Evolutionary conservation across 768 basidiomycete genomes (phyloP).

Genomic region (Termitomyces sp.): DNA sequence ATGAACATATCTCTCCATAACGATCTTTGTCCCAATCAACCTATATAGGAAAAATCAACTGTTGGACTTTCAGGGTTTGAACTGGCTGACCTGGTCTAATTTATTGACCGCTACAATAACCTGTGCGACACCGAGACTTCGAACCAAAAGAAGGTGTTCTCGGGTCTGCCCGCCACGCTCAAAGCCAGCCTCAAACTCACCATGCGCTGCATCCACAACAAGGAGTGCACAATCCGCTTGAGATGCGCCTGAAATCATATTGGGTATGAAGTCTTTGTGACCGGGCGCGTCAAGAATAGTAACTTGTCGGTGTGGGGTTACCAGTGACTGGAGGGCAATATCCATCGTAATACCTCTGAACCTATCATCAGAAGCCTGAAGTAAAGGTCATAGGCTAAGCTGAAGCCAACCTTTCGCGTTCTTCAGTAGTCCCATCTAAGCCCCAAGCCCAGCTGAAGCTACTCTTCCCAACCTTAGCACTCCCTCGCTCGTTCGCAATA

Average conservation of each 20-base stretch:
- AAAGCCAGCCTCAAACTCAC: constrained; percentile 97
- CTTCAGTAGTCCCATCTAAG: constrained; percentile 88
- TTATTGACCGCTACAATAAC: constrained; percentile 95
- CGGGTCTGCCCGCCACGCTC: constrained; percentile 92
- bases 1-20: constrained; percentile 78
- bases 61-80: neutral
- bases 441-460: constrained; percentile 99
- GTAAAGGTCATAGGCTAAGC: neutral
- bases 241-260: constrained; percentile 98
- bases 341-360: constrained; percentile 96
- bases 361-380: constrained; percentile 7
- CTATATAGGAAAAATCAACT: constrained; percentile 32
- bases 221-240: constrained; percentile 95
- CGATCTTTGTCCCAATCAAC: constrained; percentile 84
- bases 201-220: constrained; percentile 85
- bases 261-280: constrained; percentile 96
- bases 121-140: constrained; percentile 90
- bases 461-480: constrained; percentile 85
- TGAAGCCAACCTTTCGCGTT: constrained; percentile 75
- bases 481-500: constrained; percentile 83
- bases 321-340: constrained; percentile 78
- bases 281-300: constrained; percentile 98
- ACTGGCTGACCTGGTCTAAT: constrained; percentile 73
- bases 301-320: constrained; percentile 72
- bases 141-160: constrained; percentile 88